Percentiles rank a stretch among this genome's conserved stretches.
phyloP scores from a whole-genome alignment of 2,329 filamentous ascomycete species.

The Bipolaris oryzae region DNA sequence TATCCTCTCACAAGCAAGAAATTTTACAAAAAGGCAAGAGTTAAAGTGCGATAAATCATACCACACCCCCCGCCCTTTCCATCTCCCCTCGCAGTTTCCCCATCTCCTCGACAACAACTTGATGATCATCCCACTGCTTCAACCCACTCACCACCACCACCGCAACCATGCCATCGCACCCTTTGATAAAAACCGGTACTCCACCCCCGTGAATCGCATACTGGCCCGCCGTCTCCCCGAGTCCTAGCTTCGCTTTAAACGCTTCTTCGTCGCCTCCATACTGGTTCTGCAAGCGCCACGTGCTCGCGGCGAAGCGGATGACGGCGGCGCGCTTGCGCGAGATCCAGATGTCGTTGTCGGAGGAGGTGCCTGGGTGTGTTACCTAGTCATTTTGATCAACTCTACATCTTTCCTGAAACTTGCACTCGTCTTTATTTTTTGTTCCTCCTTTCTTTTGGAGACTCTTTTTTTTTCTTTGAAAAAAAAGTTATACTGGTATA shows the following conservation, averaged over 20 bases:
- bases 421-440: background rate
- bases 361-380: slow-evolving; percentile 67
- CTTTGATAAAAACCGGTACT: slow-evolving; percentile 70
- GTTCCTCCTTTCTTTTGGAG: background rate
- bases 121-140: slow-evolving; percentile 80
- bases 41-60: too few species aligned
- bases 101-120: slow-evolving; percentile 68
- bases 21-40: too few species aligned
- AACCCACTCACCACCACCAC: slow-evolving; percentile 78
- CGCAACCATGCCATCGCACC: slow-evolving; percentile 74
- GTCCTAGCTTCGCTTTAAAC: slow-evolving; percentile 69
- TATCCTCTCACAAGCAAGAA: too few species aligned
- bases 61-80: slow-evolving; percentile 6
- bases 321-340: slow-evolving; percentile 74
- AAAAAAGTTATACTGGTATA: too few species aligned
- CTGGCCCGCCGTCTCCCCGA: slow-evolving; percentile 58
- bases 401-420: background rate
- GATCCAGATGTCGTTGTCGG: slow-evolving; percentile 71
- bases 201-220: slow-evolving; percentile 83
- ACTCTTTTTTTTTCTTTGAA: background rate
- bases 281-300: slow-evolving; percentile 74
- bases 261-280: slow-evolving; percentile 65
- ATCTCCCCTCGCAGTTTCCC: slow-evolving; percentile 18
- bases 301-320: slow-evolving; percentile 69
- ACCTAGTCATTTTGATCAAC: background rate